Conservation (phyloP, 2,329 filamentous ascomycete genomes). For the Ophiognomonia clavigignenti-juglandacearum region DNA sequence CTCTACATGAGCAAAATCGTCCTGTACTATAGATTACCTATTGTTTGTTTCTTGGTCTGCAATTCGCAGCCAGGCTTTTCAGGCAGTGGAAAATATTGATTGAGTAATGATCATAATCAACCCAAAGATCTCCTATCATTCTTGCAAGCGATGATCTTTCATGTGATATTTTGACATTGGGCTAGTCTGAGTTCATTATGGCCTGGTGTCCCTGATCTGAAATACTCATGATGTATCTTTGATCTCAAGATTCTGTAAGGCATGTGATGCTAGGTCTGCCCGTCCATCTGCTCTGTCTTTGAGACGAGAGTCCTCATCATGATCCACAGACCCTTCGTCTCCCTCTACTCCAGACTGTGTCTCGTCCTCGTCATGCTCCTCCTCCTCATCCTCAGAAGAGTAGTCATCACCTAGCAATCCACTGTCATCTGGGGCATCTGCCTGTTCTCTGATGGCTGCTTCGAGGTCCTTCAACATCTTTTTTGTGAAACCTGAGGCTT, state of each 20-base stretch:
- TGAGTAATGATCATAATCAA: no score
- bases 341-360: conserved; percentile 25
- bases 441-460: conserved; percentile 78
- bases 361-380: no score
- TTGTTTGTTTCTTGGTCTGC: conserved; percentile 15
- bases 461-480: conserved; percentile 96
- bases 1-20: conserved; percentile 13
- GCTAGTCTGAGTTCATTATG: not conserved
- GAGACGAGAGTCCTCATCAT: conserved; percentile 20
- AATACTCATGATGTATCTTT: conserved; percentile 12
- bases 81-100: conserved; percentile 13
- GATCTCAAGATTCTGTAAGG: conserved; percentile 15
- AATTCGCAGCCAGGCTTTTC: conserved; percentile 10
- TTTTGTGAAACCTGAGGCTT: conserved; percentile 91
- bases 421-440: conserved; percentile 38
- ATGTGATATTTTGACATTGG: no score
- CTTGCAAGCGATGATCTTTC: no score
- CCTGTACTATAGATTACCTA: conserved; percentile 16
- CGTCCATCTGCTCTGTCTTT: not conserved
- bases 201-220: no score
- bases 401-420: conserved; percentile 30
- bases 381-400: conserved; percentile 30
- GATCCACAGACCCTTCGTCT: conserved; percentile 20
- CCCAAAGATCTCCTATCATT: no score
- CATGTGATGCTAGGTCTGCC: conserved; percentile 13